phyloP scores from a whole-genome alignment of 2,329 filamentous ascomycete genomes.

The Microcyclosporella mali region DNA sequence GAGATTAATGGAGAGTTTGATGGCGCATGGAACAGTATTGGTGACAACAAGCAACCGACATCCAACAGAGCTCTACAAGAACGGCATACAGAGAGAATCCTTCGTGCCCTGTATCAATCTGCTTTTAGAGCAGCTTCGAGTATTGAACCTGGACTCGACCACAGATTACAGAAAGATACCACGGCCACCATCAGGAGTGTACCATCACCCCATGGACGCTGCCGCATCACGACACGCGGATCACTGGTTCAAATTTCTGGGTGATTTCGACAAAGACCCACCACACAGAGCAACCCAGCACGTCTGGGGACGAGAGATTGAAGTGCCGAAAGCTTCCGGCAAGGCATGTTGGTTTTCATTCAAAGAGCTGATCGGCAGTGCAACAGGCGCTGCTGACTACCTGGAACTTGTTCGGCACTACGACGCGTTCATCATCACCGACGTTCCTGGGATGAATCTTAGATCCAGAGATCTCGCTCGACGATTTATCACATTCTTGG shows the following conservation, averaged over 20 bases:
- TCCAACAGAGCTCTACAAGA: conserved; percentile 93
- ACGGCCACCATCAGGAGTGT: conserved; percentile 85
- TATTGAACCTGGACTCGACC: conserved; percentile 89
- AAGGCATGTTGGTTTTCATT: conserved; percentile 88
- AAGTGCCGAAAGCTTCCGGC: conserved; percentile 81
- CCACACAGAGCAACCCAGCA: conserved; percentile 72
- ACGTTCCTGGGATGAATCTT: conserved; percentile 65
- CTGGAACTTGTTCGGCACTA: conserved; percentile 85
- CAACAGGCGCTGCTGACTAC: conserved; percentile 91
- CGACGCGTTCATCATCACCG: conserved; percentile 85
- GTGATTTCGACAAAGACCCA: conserved; percentile 68
- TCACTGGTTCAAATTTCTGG: conserved; percentile 93
- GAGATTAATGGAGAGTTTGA: conserved; percentile 76
- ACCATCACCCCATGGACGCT: conserved; percentile 78
- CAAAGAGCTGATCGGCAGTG: conserved; percentile 78
- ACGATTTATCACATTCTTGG: conserved; percentile 95
- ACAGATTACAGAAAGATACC: conserved; percentile 98
- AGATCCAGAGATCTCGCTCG: conserved; percentile 79
- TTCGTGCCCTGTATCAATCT: conserved; percentile 95
- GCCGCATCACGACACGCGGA: conserved; percentile 75
- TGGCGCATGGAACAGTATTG: conserved; percentile 94
- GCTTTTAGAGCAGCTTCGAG: conserved; percentile 73
- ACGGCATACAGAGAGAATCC: conserved; percentile 90
- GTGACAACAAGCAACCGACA: conserved; percentile 97
- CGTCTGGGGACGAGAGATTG: conserved; percentile 89